A percentile compares a stretch with the other conserved stretches of the same genome.
phyloP scores from a whole-genome alignment of 2,329 filamentous ascomycete species.

The Scortechinia acanthostroma region DNA sequence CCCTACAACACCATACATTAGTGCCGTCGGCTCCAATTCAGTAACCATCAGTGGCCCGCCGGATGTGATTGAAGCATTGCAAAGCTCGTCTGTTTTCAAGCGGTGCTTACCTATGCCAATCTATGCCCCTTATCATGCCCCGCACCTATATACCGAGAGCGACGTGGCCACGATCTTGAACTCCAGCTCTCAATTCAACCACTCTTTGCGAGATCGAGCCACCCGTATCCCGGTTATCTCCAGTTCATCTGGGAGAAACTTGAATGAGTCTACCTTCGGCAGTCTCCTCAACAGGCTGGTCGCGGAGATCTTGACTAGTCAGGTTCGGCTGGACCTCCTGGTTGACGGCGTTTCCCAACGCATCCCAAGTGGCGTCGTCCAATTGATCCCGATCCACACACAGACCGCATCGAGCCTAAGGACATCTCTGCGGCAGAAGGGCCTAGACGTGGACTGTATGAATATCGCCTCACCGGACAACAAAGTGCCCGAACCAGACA shows the following conservation, averaged over 20 bases:
- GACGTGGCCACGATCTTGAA: conserved; percentile 36
- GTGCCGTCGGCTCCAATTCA: conserved; percentile 36
- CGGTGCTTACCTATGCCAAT: conserved; percentile 38
- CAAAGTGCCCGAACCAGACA: conserved; percentile 19
- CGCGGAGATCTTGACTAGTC: conserved; percentile 39
- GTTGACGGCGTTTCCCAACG: conserved; percentile 35
- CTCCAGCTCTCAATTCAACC: too few relatives aligned
- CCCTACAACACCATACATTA: conserved; percentile 42
- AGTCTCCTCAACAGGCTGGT: conserved; percentile 32
- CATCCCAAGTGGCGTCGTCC: conserved; percentile 24
- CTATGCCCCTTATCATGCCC: conserved; percentile 47
- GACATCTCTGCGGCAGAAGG: too few relatives aligned
- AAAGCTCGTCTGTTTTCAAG: conserved; percentile 26
- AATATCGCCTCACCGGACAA: conserved; percentile 26
- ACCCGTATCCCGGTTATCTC: conserved; percentile 38
- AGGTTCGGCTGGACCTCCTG: conserved; percentile 36
- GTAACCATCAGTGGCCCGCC: conserved; percentile 48
- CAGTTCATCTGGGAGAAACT: too few relatives aligned
- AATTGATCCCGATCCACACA: conserved; percentile 31
- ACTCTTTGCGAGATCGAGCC: too few relatives aligned
- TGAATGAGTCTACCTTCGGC: too few relatives aligned
- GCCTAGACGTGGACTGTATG: conserved; percentile 23
- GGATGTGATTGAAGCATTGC: too few relatives aligned
- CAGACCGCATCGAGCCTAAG: conserved; percentile 31
- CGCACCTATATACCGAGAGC: conserved; percentile 36